Evolutionary conservation across 2,329 filamentous ascomycete genomes (phyloP), one percentile per base, ranked within the genome.

Genomic region (Graphiopsis chlorocephala): DNA sequence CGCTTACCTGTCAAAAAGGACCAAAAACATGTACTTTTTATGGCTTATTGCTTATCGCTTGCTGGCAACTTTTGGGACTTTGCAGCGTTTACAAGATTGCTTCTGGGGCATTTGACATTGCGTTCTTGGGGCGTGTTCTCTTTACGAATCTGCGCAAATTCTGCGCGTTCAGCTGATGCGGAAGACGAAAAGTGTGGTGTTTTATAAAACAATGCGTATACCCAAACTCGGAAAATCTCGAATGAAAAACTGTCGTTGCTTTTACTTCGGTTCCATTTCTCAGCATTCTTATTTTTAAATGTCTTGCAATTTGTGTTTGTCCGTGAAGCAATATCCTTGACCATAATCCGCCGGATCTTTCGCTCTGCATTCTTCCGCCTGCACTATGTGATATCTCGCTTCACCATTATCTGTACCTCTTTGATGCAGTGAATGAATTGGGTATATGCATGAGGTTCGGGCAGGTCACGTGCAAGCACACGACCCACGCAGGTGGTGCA

Each of bases 161-260:
- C n/a, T 11, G n/a, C 38, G n/a, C 38, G n/a, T 45, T n/a, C 6
- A 12, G 38, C 38, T 20, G n/a, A 45, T 12, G 38, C 3, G 17
- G 10, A 45, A 45, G 38, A 45, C n/a, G 38, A 45, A 45, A 45
- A 45, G 38, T 45, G 38, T 12, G 38, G 15, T 20, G n/a, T 45
- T 45, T 20, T 42, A 17, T 42, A n/a, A 17, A 20, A 20, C n/a
- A 20, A 33, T 45, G 53, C 53, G 53, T 58, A 58, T 58, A 58
- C 55, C 55, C 55, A 58, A 38, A 38, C 20, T 57, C 5, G n/a
- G 29, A 45, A 29, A 60, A 59, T 50, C 29, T 42, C n/a, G 33
- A 35, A 48, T 33, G 42, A 60, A 60, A 50, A 60, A 50, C 11
- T 25, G 57, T 47, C 17, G n/a, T 59, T 59, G 35, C 56, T 47